phyloP scores from a whole-genome alignment of 129 eudicot genomes.

The Escallonia rubra region DNA sequence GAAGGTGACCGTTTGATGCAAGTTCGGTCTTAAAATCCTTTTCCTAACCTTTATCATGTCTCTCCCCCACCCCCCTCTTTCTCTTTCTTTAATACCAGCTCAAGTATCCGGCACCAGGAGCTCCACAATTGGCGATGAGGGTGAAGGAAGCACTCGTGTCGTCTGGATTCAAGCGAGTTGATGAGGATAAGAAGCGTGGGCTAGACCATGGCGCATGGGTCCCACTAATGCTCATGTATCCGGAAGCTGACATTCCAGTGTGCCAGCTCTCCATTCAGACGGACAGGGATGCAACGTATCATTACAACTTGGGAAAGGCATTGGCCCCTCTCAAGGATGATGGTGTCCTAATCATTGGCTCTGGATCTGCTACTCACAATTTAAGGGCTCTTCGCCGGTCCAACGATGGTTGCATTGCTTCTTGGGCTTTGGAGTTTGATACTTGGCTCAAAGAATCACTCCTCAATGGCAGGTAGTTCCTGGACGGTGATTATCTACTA shows the following conservation, averaged over 20 bases:
- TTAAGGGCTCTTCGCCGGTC: constrained; percentile 28
- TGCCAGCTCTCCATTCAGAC: constrained; percentile 87
- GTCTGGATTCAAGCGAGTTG: constrained; percentile 53
- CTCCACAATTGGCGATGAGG: constrained; percentile 67
- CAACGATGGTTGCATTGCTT: constrained; percentile 25
- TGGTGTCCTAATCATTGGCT: constrained; percentile 82
- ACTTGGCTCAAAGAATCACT: constrained; percentile 73
- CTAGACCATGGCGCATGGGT: constrained; percentile 99
- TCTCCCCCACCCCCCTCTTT: neutral
- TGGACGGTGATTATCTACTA: neutral
- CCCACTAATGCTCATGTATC: constrained; percentile 96
- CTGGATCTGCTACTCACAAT: constrained; percentile 83
- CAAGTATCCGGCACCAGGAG: constrained; percentile 86
- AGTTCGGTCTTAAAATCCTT: neutral
- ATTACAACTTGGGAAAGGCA: constrained; percentile 73
- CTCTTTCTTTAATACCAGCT: constrained; percentile 30
- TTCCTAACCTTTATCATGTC: neutral
- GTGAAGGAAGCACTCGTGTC: constrained; percentile 66
- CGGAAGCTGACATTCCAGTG: constrained; percentile 78
- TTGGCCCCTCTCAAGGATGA: constrained; percentile 74
- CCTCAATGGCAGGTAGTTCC: constrained; percentile 42
- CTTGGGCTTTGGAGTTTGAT: constrained; percentile 84
- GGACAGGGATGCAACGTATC: constrained; percentile 53
- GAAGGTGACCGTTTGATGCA: no score
- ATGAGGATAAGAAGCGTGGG: constrained; percentile 65